Percentiles rank a stretch among this genome's conserved stretches.
Conservation (phyloP, 75 land plant genomes). For the Cunninghamia lanceolata region DNA sequence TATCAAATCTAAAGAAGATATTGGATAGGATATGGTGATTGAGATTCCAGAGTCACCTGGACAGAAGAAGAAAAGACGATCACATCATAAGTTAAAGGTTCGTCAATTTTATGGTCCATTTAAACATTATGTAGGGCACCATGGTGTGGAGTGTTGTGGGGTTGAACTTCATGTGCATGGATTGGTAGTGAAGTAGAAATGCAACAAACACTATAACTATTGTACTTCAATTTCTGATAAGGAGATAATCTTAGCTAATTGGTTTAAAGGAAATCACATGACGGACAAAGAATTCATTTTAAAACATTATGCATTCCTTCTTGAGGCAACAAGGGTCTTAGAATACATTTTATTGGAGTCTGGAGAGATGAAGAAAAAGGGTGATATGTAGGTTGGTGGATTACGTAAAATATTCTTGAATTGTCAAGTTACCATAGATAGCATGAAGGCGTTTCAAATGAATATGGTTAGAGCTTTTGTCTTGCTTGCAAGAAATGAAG, state of each 20-base stretch:
- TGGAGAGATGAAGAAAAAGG: not conserved
- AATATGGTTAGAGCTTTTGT: not conserved
- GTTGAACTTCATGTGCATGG: not conserved
- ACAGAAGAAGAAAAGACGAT: not conserved
- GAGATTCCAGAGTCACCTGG: not conserved
- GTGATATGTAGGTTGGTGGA: not conserved
- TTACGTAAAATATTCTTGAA: not conserved
- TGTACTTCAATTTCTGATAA: not conserved
- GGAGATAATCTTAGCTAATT: not conserved
- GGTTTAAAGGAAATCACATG: not conserved
- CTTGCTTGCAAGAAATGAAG: not conserved
- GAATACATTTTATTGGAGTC: not conserved
- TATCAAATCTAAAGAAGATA: not conserved
- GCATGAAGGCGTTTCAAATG: not conserved
- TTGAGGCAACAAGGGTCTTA: not conserved
- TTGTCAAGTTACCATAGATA: not conserved
- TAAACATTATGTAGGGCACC: not conserved
- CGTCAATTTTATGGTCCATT: not conserved
- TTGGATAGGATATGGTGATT: not conserved
- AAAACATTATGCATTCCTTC: not conserved
- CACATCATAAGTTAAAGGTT: not conserved
- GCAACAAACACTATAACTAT: not conserved
- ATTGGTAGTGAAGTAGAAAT: not conserved
- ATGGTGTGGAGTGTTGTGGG: not conserved
- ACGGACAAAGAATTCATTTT: not conserved